A percentile compares a stretch with the other conserved stretches of the same genome.
These are phyloP conservation scores for Massospora cicadina DNA, from an alignment of 371 early-diverging fungal species.

Conservation along the genomic window DNA sequence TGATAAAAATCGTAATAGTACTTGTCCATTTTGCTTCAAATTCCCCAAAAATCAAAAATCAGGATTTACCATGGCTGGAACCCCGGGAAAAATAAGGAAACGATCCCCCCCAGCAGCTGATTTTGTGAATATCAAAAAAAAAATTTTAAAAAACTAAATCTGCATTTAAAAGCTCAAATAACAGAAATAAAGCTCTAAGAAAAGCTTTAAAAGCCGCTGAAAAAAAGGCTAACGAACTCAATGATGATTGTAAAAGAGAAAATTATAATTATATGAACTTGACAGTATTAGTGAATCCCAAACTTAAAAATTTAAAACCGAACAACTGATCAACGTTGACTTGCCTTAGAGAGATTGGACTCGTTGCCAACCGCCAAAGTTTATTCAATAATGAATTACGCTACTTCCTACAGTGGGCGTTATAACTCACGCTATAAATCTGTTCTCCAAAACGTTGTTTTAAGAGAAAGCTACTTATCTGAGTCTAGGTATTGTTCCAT, in stretches of 20 bases:
- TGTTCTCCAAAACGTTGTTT: neutral
- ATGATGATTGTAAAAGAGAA: neutral
- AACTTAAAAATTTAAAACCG: neutral
- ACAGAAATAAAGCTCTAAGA: neutral
- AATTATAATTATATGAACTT: neutral
- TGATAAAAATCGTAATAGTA: neutral
- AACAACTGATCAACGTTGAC: neutral
- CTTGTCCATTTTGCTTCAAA: neutral
- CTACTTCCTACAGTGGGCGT: neutral
- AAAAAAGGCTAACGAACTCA: neutral
- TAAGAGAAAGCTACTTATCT: neutral
- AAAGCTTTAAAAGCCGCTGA: neutral
- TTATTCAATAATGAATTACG: neutral
- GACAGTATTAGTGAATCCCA: neutral
- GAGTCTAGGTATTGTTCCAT: neutral
- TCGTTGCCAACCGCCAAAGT: neutral
- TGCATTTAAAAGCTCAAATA: neutral
- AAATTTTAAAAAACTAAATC: neutral
- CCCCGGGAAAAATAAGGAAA: neutral
- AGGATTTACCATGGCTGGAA: neutral
- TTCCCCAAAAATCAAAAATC: neutral
- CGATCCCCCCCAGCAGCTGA: neutral
- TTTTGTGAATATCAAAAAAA: neutral
- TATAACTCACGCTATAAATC: neutral
- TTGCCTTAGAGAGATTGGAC: neutral